Percentiles rank a stretch among this genome's conserved stretches.
These are phyloP conservation scores for Santalum album DNA, from an alignment of 164 flowering plant species.

Conservation along the genomic window DNA sequence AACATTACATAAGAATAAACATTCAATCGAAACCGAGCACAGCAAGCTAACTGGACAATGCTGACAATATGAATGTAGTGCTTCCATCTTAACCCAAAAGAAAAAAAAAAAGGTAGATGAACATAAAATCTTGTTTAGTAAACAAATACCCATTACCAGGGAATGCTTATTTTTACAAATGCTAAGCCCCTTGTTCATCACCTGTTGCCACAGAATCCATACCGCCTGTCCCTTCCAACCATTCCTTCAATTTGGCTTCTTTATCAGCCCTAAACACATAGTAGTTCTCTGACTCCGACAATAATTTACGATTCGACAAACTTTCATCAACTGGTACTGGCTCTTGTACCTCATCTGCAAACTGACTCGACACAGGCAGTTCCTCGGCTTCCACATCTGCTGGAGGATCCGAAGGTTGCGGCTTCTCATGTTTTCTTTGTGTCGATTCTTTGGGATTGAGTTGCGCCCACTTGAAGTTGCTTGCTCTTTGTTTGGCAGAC, in stretches of 20 bases:
- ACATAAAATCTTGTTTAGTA: too few species aligned
- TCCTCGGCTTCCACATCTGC: slow-evolving; percentile 35
- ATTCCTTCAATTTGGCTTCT: slow-evolving; percentile 62
- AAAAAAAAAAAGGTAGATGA: too few species aligned
- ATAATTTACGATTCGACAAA: slow-evolving; percentile 8
- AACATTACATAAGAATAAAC: too few species aligned
- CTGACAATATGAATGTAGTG: too few species aligned
- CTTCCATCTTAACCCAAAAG: too few species aligned
- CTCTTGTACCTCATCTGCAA: slow-evolving; percentile 25
- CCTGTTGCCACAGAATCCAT: slow-evolving; percentile 4
- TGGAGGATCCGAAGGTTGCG: slow-evolving; percentile 9
- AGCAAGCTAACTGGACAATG: too few species aligned
- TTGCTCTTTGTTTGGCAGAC: slow-evolving; percentile 60
- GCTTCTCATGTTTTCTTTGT: slow-evolving; percentile 13
- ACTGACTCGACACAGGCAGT: slow-evolving; percentile 41
- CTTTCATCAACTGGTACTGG: slow-evolving; percentile 10
- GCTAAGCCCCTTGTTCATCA: not conserved
- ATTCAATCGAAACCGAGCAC: too few species aligned
- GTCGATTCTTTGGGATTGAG: slow-evolving; percentile 27
- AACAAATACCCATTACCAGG: too few species aligned
- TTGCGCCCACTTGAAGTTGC: slow-evolving; percentile 51
- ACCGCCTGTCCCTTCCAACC: slow-evolving; percentile 42
- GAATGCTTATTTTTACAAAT: not conserved
- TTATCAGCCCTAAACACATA: slow-evolving; percentile 60
- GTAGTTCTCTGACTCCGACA: slow-evolving; percentile 27